Evolutionary conservation across 768 basidiomycete species (phyloP), one percentile per base, ranked within the genome.

Genomic region (Kwoniella sp.): DNA sequence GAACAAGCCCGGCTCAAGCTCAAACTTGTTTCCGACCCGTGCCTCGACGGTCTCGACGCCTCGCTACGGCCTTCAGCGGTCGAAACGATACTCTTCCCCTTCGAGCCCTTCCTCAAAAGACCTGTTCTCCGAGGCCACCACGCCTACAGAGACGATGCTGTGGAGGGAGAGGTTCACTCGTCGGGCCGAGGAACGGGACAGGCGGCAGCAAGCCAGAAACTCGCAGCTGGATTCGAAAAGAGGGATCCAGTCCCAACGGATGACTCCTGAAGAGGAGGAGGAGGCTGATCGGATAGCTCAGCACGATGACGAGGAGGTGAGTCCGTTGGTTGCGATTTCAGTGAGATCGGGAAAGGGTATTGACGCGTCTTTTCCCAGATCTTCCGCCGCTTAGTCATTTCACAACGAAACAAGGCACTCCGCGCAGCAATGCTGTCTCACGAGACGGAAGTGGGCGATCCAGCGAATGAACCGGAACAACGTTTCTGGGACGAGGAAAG

Each of bases 221-320:
- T 40, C 29, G 1, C 60, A 67, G 33, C 17, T 70, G 40, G 45
- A 56, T 41, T 44, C 54, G 32, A 26, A 59, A 25, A 33, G 67
- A 19, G 51, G 55, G 20, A 17, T 7, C 22, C 15, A 17, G 34
- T 42, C 37, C 5, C 5, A 20, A 3, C 19, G n/a, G n/a, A n/a
- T 36, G 20, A 34, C 43, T 17, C 23, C 49, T 4, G 48, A 57
- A 41, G 57, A 64, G 36, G 60, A 65, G 38, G 68, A 67, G 32
- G 68, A 64, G 36, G 62, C 57, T 10, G 63, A 65, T 53, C 27
- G 57, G n/a, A 47, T 32, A 53, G 68, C 68, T 39, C 58, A 67
- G 39, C 44, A 50, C 19, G 68, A 70, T 56, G 68, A 70, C 39
- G 68, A 70, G 23, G 68, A 70, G 67, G 67, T 66, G 33, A 46